phyloP scores from a whole-genome alignment of 495 filamentous ascomycete species.

The Aspergillus taichungensis region DNA sequence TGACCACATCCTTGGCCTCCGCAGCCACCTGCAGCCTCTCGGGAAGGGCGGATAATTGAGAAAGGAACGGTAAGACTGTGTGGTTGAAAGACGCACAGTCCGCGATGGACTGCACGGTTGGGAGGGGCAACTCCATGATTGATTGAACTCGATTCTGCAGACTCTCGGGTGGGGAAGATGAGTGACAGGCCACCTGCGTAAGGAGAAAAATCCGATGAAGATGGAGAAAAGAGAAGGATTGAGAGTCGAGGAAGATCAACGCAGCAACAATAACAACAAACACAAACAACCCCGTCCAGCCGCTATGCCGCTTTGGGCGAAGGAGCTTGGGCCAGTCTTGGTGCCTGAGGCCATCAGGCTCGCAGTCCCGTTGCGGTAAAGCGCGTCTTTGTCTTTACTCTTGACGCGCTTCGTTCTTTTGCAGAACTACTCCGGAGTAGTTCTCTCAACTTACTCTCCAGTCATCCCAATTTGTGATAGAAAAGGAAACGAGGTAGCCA shows the following conservation, averaged over 20 bases:
- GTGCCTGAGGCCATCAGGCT: constrained; percentile 17
- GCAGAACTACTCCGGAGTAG: too few relatives aligned
- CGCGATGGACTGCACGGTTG: constrained; percentile 52
- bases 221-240: constrained; percentile 2
- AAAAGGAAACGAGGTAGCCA: too few relatives aligned
- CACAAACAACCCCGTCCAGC: constrained; percentile 1
- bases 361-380: neutral
- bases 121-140: constrained; percentile 54
- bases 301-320: constrained; percentile 19
- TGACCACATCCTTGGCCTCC: constrained; percentile 44
- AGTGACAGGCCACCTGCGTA: neutral
- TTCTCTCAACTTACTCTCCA: too few relatives aligned
- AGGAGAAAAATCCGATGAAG: constrained; percentile 1
- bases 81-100: constrained; percentile 66
- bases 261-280: constrained; percentile 4
- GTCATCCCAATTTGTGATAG: too few relatives aligned
- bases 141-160: neutral
- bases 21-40: constrained; percentile 42
- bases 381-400: neutral
- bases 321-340: constrained; percentile 5
- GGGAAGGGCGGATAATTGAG: constrained; percentile 68
- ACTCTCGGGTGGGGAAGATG: neutral
- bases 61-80: constrained; percentile 66
- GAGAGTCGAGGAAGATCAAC: neutral
- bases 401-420: constrained; percentile 3